Evolutionary conservation across 352 stramenopile genomes (phyloP).

Genomic region (Globisporangium echinulatum): DNA sequence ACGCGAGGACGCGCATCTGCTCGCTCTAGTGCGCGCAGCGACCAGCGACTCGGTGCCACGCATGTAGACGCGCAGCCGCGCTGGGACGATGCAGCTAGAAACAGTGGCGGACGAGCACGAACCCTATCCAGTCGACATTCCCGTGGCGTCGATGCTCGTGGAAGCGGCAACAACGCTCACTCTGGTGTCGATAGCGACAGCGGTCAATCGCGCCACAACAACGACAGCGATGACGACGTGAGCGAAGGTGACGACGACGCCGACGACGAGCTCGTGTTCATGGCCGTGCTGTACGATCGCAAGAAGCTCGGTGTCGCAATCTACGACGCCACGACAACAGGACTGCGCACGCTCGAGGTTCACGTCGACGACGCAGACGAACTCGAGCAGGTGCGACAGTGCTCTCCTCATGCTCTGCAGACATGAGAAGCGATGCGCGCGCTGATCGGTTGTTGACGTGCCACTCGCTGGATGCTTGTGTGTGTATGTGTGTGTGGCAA

Average conservation of each 20-base stretch:
- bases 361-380: conserved; percentile 29
- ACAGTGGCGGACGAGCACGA: neutral
- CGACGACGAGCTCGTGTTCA: conserved; percentile 59
- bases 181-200: neutral
- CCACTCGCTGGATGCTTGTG: too few species aligned
- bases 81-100: conserved; percentile 5
- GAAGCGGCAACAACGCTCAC: neutral
- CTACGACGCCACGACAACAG: conserved; percentile 63
- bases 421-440: neutral
- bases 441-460: neutral
- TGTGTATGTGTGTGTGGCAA: neutral
- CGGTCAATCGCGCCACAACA: neutral
- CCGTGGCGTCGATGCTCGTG: neutral
- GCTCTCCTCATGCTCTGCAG: neutral
- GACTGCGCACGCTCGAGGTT: conserved; percentile 57
- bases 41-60: too few species aligned
- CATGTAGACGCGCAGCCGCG: neutral
- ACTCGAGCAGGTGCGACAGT: conserved; percentile 35
- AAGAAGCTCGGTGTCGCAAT: conserved; percentile 63
- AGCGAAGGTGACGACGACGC: conserved; percentile 21
- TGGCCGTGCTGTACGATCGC: conserved; percentile 66
- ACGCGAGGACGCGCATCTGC: neutral
- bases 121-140: neutral
- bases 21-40: too few species aligned
- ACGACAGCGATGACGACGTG: neutral